phyloP scores from a whole-genome alignment of 768 basidiomycete species.

The Tricholoma terreum region DNA sequence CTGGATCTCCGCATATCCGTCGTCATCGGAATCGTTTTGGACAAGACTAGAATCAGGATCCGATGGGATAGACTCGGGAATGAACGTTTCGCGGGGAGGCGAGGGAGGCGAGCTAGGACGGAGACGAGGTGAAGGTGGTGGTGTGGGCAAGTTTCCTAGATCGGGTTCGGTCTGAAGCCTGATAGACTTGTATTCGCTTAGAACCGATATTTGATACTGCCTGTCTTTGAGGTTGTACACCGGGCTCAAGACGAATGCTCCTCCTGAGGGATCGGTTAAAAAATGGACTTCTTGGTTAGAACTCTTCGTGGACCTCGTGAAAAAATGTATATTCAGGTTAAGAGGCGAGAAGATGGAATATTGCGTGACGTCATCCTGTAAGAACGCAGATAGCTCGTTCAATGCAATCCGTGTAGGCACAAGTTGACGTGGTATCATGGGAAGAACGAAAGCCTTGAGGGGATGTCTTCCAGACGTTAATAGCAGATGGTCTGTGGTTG shows the following conservation, averaged over 20 bases:
- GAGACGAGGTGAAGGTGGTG: conserved; percentile 36
- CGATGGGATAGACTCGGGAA: neutral
- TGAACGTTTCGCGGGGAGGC: neutral
- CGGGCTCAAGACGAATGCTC: conserved; percentile 25
- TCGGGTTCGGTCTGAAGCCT: conserved; percentile 4
- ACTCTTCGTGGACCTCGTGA: conserved; percentile 4
- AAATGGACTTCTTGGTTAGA: conserved; percentile 3
- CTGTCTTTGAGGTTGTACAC: conserved; percentile 20
- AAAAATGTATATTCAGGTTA: conserved; percentile 9
- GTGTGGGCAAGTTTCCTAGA: conserved; percentile 30
- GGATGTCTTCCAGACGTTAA: neutral
- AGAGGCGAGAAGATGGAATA: conserved; percentile 18
- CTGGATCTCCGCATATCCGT: neutral
- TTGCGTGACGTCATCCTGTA: conserved; percentile 3
- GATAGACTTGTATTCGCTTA: conserved; percentile 27
- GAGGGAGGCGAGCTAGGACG: conserved; percentile 12
- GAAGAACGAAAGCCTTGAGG: neutral
- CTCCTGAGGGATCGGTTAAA: neutral
- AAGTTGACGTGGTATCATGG: neutral
- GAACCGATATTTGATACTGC: conserved; percentile 31
- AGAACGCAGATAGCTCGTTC: conserved; percentile 6
- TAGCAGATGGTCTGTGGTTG: neutral
- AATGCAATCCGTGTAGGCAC: neutral
- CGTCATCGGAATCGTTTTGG: neutral
- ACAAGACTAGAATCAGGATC: neutral